Base-by-base conservation (phyloP, 805 yeast genomes). In the Pichia gijzeniarum region DNA sequence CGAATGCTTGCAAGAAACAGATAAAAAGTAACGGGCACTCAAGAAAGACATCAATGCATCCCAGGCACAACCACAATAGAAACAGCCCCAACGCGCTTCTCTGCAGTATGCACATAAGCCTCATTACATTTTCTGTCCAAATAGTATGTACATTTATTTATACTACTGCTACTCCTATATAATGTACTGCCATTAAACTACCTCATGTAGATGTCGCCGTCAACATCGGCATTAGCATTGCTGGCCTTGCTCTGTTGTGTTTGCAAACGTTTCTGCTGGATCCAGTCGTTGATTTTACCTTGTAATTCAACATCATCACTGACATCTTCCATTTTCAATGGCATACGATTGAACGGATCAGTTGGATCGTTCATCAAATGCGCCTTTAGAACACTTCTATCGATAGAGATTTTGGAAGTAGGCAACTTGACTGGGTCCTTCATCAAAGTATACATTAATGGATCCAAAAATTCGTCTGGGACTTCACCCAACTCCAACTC, bases 381-480 rank as follows among this genome's bases (percentile, higher is more conserved):
- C 3, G 96, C 86, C 60, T 89, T 91, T 56, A 93, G 85, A 2
- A 97, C 93, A 32, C 93, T 76, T 60, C 95, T 72, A 62, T 93
- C 99, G 55, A 93, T 87, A 40, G 81, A 79, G 17, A 90, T 78
- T 52, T 79, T 83, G 1, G 96, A 87, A 8, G 85, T 72, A 8
- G 99, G 99, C 55, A 93, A 72, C n/a, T 76, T 82, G 4, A 93
- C 99, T 0, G 99, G 99, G 61, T 93, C 95, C 54, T 81, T 85
- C 99, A 93, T 93, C 40, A 93, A 61, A 1, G 96, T 86, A 63
- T 73, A 93, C 98, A 93, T 91, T 56, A 93, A 76, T 13, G 99
- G 99, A 69, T 93, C 99, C 55, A 93, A 75, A 60, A 82, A 93
- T 62, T 93, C 98, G 61, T 93, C 99, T 0, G 99, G 99, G 16